Percentiles rank a stretch among this genome's conserved stretches.
Evolutionary conservation across 225 moss, liverwort and hornwort species (phyloP).

Genomic region (Bryoerythrophyllum caledonicum): DNA sequence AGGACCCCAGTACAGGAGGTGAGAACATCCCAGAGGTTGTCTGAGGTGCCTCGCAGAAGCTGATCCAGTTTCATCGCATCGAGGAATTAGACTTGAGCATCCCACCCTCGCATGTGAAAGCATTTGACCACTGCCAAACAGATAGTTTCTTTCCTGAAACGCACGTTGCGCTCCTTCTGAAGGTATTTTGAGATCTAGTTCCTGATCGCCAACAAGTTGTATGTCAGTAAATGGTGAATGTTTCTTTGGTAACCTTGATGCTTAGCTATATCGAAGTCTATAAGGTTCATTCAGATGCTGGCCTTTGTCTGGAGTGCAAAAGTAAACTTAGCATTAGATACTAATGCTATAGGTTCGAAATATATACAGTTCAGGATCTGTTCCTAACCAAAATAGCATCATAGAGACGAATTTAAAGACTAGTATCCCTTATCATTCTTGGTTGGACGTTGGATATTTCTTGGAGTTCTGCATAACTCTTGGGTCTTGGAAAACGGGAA

Average conservation of each 20-base stretch:
- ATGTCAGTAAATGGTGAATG: constrained; percentile 13
- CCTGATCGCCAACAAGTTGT: constrained; percentile 11
- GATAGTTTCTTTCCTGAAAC: constrained; percentile 9
- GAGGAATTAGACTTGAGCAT: constrained; percentile 12
- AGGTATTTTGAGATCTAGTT: constrained; percentile 25
- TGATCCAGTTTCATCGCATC: constrained; percentile 7
- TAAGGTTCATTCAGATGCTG: background rate
- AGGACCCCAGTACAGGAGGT: constrained; percentile 11
- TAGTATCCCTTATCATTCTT: background rate
- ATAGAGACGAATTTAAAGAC: background rate
- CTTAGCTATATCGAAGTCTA: background rate
- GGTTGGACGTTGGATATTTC: background rate
- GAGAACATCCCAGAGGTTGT: constrained; percentile 15
- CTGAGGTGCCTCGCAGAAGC: constrained; percentile 21
- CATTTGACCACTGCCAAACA: constrained; percentile 13
- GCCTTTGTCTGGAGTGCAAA: background rate
- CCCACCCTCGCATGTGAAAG: constrained; percentile 25
- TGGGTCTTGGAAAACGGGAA: background rate
- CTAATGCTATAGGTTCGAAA: background rate
- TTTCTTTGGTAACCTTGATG: constrained; percentile 11
- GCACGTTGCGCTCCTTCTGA: constrained; percentile 15
- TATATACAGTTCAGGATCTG: background rate
- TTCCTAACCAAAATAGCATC: background rate
- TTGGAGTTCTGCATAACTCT: background rate
- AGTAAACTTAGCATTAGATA: background rate